Evolutionary conservation across 2,329 filamentous ascomycete genomes (phyloP), one percentile per base, ranked within the genome.

Genomic region (Phyllosticta ampelicida): DNA sequence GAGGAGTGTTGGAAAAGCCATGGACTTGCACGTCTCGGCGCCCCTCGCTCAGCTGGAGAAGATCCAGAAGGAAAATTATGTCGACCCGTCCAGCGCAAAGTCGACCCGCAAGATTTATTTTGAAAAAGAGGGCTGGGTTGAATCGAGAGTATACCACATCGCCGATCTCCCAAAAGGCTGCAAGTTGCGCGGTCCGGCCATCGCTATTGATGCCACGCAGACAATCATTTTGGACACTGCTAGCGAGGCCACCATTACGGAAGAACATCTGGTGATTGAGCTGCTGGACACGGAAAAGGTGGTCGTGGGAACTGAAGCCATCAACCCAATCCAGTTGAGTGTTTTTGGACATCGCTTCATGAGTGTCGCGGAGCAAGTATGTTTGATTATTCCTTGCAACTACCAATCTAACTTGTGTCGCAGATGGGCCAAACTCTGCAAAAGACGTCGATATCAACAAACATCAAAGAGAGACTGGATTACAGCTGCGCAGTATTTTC

Each of bases 1-100:
- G 19, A 51, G 56, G 13, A 54, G 56, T 26, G 56, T 59, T 21
- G 91, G 89, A 51, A 95, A 90, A 77, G 92, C 89, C 53, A 92
- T 91, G 70, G 55, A 58, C 21, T 53, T 58, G 55, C 55, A 58
- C 18, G n/a, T 58, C 19, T 58, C 55, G 2, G 48, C 55, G 6
- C 55, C 55, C 3, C 53, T 58, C 21, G 51, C 56, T 1, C 51
- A 59, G 29, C 36, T 54, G 2, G 80, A 87, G 56, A 86, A 28
- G 23, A 21, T 54, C n/a, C 18, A 26, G 21, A 86, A 89, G 75
- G 92, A 87, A 0, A 36, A 36, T 5, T 58, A 58, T 9, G 87
- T 95, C 5, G 90, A 95, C 62, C 80, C 90, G 67, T 78, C 92
- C 59, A 81, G 48, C 11, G 59, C 49, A 2, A 52, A 53, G 49